Conservation (phyloP, 23 red algal genomes). For the Chondrus crispus region DNA sequence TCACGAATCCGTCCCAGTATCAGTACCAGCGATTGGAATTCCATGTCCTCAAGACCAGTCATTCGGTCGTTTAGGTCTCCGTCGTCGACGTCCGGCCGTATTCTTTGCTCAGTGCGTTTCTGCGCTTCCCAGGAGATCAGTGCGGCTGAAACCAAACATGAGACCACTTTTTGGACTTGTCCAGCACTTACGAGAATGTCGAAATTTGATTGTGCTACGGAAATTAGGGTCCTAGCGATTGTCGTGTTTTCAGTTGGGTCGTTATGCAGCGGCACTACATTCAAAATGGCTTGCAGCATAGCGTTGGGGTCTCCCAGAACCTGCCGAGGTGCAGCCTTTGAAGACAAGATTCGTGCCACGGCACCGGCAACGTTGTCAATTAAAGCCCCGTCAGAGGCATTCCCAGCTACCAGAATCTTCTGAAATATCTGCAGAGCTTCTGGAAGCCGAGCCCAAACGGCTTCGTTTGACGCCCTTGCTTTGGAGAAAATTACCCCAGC, state of each 20-base stretch:
- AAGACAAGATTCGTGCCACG: not conserved
- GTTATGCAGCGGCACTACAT: not conserved
- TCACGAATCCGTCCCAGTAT: not conserved
- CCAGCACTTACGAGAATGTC: not conserved
- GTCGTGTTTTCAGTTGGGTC: slow-evolving; percentile 10
- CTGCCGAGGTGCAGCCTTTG: not conserved
- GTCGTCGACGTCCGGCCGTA: not conserved
- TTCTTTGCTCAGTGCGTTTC: not conserved
- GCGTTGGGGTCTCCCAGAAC: not conserved
- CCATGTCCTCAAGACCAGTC: not conserved
- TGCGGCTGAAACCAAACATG: not conserved
- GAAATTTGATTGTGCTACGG: not conserved
- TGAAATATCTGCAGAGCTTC: not conserved
- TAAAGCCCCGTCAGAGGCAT: not conserved
- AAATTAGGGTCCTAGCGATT: not conserved
- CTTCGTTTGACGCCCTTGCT: not conserved
- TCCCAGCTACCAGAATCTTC: not conserved
- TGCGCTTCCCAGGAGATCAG: not conserved
- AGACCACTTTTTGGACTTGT: not conserved
- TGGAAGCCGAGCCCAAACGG: not conserved
- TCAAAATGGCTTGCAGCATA: not conserved
- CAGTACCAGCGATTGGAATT: not conserved
- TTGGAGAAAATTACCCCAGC: not conserved
- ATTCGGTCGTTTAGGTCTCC: not conserved
- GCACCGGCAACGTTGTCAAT: not conserved